Conservation (phyloP, 768 basidiomycete genomes). For the Imleria badia region DNA sequence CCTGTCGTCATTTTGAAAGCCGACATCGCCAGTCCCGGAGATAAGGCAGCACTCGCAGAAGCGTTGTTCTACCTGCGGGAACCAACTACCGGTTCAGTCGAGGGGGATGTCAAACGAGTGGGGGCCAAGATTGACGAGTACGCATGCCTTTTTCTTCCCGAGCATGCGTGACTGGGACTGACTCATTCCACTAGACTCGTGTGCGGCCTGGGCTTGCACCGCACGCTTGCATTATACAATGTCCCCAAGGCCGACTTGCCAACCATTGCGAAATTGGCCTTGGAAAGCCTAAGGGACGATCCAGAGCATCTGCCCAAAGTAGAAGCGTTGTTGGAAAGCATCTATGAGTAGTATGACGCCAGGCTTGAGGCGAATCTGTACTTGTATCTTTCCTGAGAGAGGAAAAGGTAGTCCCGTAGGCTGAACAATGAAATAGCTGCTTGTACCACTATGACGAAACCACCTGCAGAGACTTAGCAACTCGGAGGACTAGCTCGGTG, state of each 20-base stretch:
- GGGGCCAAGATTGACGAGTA: slow-evolving; percentile 56
- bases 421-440: too few species aligned
- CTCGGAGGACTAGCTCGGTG: too few species aligned
- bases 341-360: slow-evolving; percentile 35
- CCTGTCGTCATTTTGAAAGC: slow-evolving; percentile 62
- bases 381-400: background rate
- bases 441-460: too few species aligned
- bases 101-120: slow-evolving; percentile 59
- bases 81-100: slow-evolving; percentile 60
- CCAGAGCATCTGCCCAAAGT: slow-evolving; percentile 38
- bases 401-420: too few species aligned
- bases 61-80: slow-evolving; percentile 58
- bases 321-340: slow-evolving; percentile 47
- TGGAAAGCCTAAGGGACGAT: slow-evolving; percentile 29
- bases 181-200: slow-evolving; percentile 51
- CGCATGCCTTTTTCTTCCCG: slow-evolving; percentile 20
- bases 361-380: background rate
- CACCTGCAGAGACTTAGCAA: too few species aligned
- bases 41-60: slow-evolving; percentile 59
- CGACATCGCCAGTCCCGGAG: slow-evolving; percentile 53
- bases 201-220: slow-evolving; percentile 53
- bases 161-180: slow-evolving; percentile 3
- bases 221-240: slow-evolving; percentile 57
- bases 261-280: slow-evolving; percentile 43
- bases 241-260: slow-evolving; percentile 58